Evolutionary conservation across 331 rosid species (phyloP).

Genomic region (Pyracantha coccinea): DNA sequence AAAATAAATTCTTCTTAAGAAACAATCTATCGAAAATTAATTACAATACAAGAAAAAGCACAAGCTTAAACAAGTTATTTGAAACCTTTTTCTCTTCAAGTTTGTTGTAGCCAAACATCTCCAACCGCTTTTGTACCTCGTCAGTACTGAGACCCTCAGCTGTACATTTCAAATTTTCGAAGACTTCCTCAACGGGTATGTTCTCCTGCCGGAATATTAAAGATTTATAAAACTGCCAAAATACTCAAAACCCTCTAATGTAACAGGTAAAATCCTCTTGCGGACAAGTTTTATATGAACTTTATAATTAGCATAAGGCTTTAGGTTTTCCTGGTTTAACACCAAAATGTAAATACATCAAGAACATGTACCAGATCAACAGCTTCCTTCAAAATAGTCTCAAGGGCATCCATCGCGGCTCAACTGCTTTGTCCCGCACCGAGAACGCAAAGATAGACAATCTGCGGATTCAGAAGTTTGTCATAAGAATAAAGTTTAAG

Average conservation of each 20-base stretch:
- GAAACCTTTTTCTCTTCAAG: conserved; percentile 32
- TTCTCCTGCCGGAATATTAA: conserved; percentile 15
- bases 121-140: conserved; percentile 25
- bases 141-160: conserved; percentile 20
- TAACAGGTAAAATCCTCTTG: neutral
- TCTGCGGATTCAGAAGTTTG: neutral
- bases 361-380: conserved; percentile 10
- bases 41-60: neutral
- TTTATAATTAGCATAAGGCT: neutral
- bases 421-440: neutral
- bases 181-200: conserved; percentile 30
- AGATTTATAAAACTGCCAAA: neutral
- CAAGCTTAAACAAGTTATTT: neutral
- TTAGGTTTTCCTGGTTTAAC: neutral
- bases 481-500: neutral
- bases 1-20: neutral
- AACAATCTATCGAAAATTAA: neutral
- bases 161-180: conserved; percentile 27
- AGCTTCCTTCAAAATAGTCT: conserved; percentile 14
- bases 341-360: neutral
- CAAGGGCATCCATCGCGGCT: conserved; percentile 11
- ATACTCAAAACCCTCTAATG: neutral
- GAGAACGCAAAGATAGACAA: neutral
- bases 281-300: neutral
- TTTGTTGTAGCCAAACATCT: conserved; percentile 31